These are phyloP conservation scores for Lactifluus echinatus DNA, from an alignment of 768 basidiomycete genomes.

Conservation along the genomic window DNA sequence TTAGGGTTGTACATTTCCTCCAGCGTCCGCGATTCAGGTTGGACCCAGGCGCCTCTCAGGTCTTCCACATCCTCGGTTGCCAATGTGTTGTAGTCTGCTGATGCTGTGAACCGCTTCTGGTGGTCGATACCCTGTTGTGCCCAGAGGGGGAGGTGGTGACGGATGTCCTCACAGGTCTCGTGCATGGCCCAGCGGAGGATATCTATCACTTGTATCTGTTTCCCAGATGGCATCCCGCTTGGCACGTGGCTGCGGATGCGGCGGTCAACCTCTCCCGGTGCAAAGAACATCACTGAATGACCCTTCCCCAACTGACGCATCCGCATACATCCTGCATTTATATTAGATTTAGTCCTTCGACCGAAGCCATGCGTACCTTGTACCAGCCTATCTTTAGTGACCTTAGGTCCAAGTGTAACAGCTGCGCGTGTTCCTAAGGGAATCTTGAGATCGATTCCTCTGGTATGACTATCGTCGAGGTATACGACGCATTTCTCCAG, in stretches of 20 bases:
- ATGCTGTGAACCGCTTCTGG: not conserved
- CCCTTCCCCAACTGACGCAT: conserved; percentile 18
- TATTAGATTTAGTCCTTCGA: not conserved
- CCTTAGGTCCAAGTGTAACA: conserved; percentile 41
- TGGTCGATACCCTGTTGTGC: conserved; percentile 8
- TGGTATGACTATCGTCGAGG: conserved; percentile 44
- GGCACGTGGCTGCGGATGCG: conserved; percentile 1
- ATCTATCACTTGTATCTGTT: not conserved
- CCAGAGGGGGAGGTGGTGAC: conserved; percentile 1
- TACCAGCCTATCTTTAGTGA: conserved; percentile 43
- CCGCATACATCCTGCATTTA: conserved; percentile 12
- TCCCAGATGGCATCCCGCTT: not conserved
- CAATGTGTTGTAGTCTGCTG: not conserved
- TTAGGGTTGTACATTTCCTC: conserved; percentile 12
- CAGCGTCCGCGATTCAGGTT: conserved; percentile 9
- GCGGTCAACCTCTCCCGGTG: conserved; percentile 11
- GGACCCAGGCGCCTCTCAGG: conserved; percentile 3
- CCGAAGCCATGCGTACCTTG: conserved; percentile 32
- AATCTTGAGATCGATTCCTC: conserved; percentile 47
- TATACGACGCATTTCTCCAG: conserved; percentile 37
- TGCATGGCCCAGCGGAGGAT: conserved; percentile 17
- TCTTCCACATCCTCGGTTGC: not conserved
- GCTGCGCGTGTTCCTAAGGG: conserved; percentile 36
- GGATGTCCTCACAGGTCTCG: conserved; percentile 16
- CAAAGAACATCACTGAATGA: conserved; percentile 17